A percentile compares a stretch with the other conserved stretches of the same genome.
Conservation (phyloP, 768 basidiomycete species). For the Lentinula raphanica region DNA sequence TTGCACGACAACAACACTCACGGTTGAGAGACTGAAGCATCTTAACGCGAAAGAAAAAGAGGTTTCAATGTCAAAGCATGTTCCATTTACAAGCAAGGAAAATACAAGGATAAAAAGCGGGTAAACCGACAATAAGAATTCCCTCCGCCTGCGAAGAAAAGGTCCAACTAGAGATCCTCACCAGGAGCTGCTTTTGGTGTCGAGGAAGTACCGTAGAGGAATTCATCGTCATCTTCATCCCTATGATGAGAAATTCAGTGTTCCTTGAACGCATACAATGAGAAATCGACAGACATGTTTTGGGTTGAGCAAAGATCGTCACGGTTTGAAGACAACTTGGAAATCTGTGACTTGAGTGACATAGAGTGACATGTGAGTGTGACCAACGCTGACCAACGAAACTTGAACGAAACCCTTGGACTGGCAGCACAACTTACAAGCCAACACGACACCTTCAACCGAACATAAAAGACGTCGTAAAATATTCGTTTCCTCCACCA, state of each 20-base stretch:
- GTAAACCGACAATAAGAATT: constrained; percentile 27
- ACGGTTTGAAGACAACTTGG: not conserved
- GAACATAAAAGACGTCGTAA: no score
- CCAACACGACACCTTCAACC: no score
- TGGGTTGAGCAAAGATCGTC: not conserved
- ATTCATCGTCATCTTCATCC: constrained; percentile 75
- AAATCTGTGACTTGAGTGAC: not conserved
- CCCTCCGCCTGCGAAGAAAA: constrained; percentile 10
- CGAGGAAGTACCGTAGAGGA: constrained; percentile 61
- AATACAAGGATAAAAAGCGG: constrained; percentile 18
- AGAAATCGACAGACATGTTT: not conserved
- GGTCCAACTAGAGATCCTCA: constrained; percentile 34
- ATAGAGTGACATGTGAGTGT: not conserved
- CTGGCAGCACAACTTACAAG: no score
- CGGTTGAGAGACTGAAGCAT: constrained; percentile 51
- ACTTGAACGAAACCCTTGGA: no score
- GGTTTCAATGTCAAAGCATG: constrained; percentile 37
- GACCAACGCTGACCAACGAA: no score
- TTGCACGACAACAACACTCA: constrained; percentile 37
- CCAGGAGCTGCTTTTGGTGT: constrained; percentile 35
- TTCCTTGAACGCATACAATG: not conserved
- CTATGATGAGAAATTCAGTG: constrained; percentile 20
- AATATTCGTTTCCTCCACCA: no score
- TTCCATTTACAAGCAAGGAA: constrained; percentile 6
- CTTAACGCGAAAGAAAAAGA: constrained; percentile 32